Evolutionary conservation across 202 grass and related monocot species (phyloP), one percentile per base, ranked within the genome.

Genomic region (Eragrostis tef): DNA sequence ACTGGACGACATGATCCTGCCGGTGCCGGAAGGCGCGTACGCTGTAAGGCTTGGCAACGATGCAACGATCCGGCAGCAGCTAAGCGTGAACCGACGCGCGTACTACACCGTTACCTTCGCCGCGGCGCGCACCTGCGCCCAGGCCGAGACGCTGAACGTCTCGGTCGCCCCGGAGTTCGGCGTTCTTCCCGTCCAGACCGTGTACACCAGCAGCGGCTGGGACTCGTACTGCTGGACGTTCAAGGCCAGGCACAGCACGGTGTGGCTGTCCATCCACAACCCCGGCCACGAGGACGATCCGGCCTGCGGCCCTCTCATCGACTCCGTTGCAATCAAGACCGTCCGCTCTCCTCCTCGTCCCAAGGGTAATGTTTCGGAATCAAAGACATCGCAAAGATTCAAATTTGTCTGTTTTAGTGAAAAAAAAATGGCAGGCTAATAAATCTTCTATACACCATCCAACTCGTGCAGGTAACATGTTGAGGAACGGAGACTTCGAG

Each of bases 401-500:
- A 68, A 72, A 14, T 4, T 34, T 6, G 17, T 56, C 2, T 7
- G 10, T 22, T 1, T 2, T 10, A 0, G 7, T 4, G 2, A 34
- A 27, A 54, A 54, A 21, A 7, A 21, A 21, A 6, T 0, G 0
- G 0, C 9, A 24, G 54, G 0, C 20, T 58, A 24, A 24, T 58
- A 22, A 0, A 58, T 58, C 54, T 58, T 22, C 20, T 58, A 22
- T 7, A 22, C n/a, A 24, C 19, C 7, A 2, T 59, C 20, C 21
- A 1, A 24, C 9, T 24, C 21, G 9, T 22, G 7, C 75, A 93
- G 94, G 70, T 0, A 86, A 92, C 73, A 31, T 97, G 46, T 0
- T 97, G 79, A 89, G 31, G 81, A 97, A 97, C 7, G 89, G 89
- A 3, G 91, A 92, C 69, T 90, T 97, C 50, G 94, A 97, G 89